These are phyloP conservation scores for Ogataea ramenticola DNA, from an alignment of 805 yeast species.

Conservation along the genomic window DNA sequence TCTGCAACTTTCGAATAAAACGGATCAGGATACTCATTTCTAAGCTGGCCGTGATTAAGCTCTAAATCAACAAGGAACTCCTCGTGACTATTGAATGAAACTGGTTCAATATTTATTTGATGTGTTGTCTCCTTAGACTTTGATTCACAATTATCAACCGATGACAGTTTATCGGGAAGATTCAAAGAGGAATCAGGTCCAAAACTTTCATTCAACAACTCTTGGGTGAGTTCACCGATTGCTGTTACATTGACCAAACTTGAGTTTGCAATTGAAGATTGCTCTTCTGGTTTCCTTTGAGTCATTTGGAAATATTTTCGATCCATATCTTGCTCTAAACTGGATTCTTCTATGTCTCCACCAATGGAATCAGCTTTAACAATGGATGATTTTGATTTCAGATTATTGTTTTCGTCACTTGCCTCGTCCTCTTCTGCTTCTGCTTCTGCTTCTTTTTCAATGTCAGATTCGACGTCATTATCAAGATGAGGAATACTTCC, in stretches of 20 bases:
- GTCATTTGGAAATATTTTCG: slow-evolving; percentile 9
- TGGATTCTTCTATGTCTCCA: too few relatives aligned
- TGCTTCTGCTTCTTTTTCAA: too few relatives aligned
- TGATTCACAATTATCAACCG: too few relatives aligned
- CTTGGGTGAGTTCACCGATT: slow-evolving; percentile 2
- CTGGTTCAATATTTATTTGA: slow-evolving; percentile 12
- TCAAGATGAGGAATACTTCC: slow-evolving; percentile 19
- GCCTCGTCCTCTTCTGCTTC: background rate
- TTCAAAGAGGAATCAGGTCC: background rate
- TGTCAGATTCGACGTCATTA: background rate
- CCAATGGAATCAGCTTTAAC: too few relatives aligned
- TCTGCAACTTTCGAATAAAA: slow-evolving; percentile 50
- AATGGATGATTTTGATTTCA: too few relatives aligned
- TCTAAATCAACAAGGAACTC: slow-evolving; percentile 29
- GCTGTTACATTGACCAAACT: background rate
- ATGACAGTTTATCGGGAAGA: too few relatives aligned
- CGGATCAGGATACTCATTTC: slow-evolving; percentile 55
- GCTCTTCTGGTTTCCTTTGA: slow-evolving; percentile 3
- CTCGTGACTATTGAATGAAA: slow-evolving; percentile 8
- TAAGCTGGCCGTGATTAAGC: slow-evolving; percentile 34
- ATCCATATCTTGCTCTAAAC: slow-evolving; percentile 5
- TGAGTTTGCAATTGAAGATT: background rate
- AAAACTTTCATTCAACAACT: background rate
- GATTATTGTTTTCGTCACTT: too few relatives aligned
- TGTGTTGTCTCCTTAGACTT: background rate